Conservation (phyloP, 169 alveolate genomes). For the Plasmodium yoelii region DNA sequence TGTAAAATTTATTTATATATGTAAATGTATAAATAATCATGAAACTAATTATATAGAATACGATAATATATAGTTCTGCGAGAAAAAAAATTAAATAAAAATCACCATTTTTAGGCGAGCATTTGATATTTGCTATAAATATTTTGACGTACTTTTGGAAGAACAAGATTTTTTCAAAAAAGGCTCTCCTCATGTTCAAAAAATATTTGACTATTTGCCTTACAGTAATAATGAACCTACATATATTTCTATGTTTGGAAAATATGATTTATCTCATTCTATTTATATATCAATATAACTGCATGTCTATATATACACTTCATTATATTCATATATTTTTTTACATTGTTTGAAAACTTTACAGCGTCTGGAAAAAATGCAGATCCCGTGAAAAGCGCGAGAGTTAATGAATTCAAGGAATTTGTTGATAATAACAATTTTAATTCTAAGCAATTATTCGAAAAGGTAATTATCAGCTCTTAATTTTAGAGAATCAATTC, state of each 20-base stretch:
- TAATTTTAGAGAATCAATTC: background rate
- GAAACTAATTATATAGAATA: too few species aligned
- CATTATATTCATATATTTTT: background rate
- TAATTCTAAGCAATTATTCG: conserved; percentile 52
- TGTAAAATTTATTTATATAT: background rate
- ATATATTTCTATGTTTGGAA: background rate
- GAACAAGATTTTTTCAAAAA: conserved; percentile 78
- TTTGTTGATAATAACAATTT: conserved; percentile 37
- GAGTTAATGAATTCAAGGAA: conserved; percentile 51
- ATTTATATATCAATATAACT: background rate
- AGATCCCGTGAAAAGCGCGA: conserved; percentile 25
- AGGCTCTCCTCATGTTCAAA: conserved; percentile 62
- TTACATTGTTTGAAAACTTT: background rate
- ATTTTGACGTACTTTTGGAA: conserved; percentile 64
- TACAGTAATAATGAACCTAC: conserved; percentile 21
- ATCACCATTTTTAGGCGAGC: conserved; percentile 71
- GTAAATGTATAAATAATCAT: background rate
- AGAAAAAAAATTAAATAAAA: background rate
- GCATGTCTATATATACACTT: background rate
- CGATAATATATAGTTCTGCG: background rate
- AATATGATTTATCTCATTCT: background rate
- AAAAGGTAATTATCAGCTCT: conserved; percentile 14
- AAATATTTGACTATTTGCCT: conserved; percentile 59
- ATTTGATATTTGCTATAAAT: conserved; percentile 63
- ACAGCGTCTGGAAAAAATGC: conserved; percentile 27